A percentile compares a stretch with the other conserved stretches of the same genome.
Conservation (phyloP, 345 rosid genomes). For the Lepidium aucheri region DNA sequence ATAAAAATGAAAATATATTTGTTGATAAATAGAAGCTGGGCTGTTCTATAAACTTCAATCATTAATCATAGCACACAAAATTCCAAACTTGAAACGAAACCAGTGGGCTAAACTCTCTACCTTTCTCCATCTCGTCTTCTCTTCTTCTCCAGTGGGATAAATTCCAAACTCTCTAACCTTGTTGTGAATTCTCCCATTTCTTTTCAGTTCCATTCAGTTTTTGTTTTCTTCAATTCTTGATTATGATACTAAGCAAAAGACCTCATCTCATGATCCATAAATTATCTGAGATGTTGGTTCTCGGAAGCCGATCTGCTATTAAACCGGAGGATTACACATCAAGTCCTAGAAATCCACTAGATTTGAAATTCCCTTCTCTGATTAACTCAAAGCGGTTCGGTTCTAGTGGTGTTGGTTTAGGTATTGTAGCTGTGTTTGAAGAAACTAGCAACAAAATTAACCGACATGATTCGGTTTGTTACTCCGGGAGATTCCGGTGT, state of each 20-base stretch:
- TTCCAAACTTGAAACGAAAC: conserved; percentile 22
- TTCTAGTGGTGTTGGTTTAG: conserved; percentile 58
- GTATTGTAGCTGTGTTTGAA: conserved; percentile 69
- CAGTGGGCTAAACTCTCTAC: conserved; percentile 22
- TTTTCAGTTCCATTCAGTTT: background rate
- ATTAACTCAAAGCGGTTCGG: conserved; percentile 40
- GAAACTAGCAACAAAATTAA: conserved; percentile 10
- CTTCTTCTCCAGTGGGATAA: conserved; percentile 6
- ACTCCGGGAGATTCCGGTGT: conserved; percentile 26
- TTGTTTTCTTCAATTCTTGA: background rate
- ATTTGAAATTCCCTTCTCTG: conserved; percentile 48
- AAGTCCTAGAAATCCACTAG: conserved; percentile 70
- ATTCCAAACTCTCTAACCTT: background rate
- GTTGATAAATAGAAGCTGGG: conserved; percentile 8
- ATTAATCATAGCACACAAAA: conserved; percentile 24
- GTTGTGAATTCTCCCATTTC: background rate
- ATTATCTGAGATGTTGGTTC: conserved; percentile 51
- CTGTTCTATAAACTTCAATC: conserved; percentile 21
- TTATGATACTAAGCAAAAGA: conserved; percentile 45
- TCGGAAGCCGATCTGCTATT: conserved; percentile 35
- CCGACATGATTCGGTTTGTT: conserved; percentile 29
- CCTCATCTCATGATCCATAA: conserved; percentile 57
- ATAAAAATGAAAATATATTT: background rate
- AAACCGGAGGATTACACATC: conserved; percentile 28
- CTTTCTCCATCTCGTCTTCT: conserved; percentile 20